Percentiles rank a stretch among this genome's conserved stretches.
Conservation (phyloP, 768 basidiomycete species). For the Leucosporidium yakuticum region DNA sequence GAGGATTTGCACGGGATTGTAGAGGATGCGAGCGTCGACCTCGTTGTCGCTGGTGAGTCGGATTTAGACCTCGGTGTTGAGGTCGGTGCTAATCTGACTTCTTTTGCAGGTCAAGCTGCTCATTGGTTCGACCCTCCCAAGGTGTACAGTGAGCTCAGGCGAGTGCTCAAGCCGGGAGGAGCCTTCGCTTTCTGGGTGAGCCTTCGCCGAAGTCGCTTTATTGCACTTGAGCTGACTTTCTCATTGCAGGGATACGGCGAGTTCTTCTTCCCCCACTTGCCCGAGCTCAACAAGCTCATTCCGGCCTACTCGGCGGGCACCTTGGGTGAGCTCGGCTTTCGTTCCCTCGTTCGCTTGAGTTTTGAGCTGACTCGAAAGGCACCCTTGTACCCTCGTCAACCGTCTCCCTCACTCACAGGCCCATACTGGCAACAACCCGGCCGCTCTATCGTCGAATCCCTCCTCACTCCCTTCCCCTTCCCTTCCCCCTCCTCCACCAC, state of each 20-base stretch:
- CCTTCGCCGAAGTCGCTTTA: background rate
- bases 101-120: conserved; percentile 60
- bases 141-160: conserved; percentile 62
- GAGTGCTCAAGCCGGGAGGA: conserved; percentile 59
- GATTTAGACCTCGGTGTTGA: background rate
- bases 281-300: conserved; percentile 56
- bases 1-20: too few relatives aligned
- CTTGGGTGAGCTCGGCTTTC: conserved; percentile 12
- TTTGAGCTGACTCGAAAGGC: background rate
- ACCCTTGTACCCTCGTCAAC: background rate
- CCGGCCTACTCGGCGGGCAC: conserved; percentile 58
- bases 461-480: conserved; percentile 60
- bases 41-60: conserved; percentile 59
- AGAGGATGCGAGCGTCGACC: conserved; percentile 53
- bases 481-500: background rate
- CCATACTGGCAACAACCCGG: conserved; percentile 77
- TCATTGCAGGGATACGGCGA: conserved; percentile 55
- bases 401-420: conserved; percentile 51
- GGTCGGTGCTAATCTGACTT: background rate
- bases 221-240: background rate
- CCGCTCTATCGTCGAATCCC: conserved; percentile 63
- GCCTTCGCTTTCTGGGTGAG: conserved; percentile 69
- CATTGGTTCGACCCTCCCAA: conserved; percentile 76
- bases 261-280: conserved; percentile 60
- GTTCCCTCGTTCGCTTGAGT: conserved; percentile 6